Evolutionary conservation across 176 grass and related monocot genomes (phyloP).

Genomic region (Oropetium thomaeum): DNA sequence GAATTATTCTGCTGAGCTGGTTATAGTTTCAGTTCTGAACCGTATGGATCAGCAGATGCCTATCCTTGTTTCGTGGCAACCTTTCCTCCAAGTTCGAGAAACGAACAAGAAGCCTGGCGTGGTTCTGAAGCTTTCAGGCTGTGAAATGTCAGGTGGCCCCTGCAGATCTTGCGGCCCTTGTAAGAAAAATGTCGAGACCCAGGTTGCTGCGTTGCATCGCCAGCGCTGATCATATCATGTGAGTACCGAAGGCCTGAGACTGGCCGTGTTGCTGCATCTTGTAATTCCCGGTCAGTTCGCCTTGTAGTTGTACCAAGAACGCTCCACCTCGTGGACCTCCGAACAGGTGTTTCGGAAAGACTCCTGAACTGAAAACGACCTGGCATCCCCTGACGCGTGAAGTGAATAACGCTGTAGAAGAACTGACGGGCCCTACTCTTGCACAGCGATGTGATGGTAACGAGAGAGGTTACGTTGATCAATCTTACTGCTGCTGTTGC

Average conservation of each 20-base stretch:
- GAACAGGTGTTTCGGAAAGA: neutral
- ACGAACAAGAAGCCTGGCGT: conserved; percentile 47
- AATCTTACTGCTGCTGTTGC: neutral
- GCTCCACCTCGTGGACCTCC: neutral
- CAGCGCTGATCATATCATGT: conserved; percentile 16
- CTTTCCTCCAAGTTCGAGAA: conserved; percentile 41
- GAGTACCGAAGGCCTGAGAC: neutral
- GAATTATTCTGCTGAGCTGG: neutral
- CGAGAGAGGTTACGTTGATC: neutral
- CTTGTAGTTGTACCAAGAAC: neutral
- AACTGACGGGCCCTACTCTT: neutral
- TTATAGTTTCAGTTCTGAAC: neutral
- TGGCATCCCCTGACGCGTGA: neutral
- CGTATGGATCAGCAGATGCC: conserved; percentile 11
- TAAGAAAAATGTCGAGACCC: conserved; percentile 18
- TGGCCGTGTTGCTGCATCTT: neutral
- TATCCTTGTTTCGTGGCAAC: conserved; percentile 35
- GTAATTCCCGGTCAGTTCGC: neutral
- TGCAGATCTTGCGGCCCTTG: conserved; percentile 24
- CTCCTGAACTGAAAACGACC: neutral
- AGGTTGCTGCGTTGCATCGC: conserved; percentile 3
- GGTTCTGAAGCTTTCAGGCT: conserved; percentile 36
- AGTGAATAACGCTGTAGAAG: neutral
- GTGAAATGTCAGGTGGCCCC: conserved; percentile 6
- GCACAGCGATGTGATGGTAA: neutral